Conservation (phyloP, 495 filamentous ascomycete genomes). For the Cenococcum geophilum region DNA sequence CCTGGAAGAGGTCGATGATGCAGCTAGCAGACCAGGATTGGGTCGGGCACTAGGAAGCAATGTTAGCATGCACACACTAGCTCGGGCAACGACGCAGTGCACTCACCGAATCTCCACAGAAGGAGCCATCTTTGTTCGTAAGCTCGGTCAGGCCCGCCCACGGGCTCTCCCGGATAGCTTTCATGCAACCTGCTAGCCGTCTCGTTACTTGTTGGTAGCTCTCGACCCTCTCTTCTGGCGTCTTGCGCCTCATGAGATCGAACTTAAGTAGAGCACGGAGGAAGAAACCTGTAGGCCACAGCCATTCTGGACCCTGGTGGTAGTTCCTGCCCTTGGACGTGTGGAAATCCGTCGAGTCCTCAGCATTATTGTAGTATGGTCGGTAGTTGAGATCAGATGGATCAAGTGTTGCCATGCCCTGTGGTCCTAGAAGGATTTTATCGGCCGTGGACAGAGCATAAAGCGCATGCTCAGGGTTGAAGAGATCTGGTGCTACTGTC, state of each 20-base stretch:
- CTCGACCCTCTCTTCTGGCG: constrained; percentile 64
- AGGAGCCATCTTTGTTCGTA: constrained; percentile 78
- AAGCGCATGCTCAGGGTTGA: constrained; percentile 69
- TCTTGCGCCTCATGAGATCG: constrained; percentile 67
- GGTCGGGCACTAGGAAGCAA: constrained; percentile 61
- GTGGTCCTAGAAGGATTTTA: constrained; percentile 69
- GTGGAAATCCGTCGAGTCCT: constrained; percentile 81
- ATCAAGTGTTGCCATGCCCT: constrained; percentile 94
- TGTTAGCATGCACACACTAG: constrained; percentile 26
- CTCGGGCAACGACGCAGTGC: constrained; percentile 3
- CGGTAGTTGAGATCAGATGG: constrained; percentile 87
- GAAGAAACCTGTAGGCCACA: constrained; percentile 98
- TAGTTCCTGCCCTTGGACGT: constrained; percentile 94
- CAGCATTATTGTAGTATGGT: constrained; percentile 88
- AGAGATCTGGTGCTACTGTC: constrained; percentile 85
- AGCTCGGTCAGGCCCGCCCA: constrained; percentile 95
- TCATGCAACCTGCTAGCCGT: constrained; percentile 72
- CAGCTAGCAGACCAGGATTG: constrained; percentile 95
- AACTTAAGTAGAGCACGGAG: constrained; percentile 85
- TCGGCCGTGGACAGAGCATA: constrained; percentile 73
- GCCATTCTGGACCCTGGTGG: constrained; percentile 97
- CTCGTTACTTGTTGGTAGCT: constrained; percentile 89
- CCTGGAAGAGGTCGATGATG: constrained; percentile 89
- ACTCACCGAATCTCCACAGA: constrained; percentile 83
- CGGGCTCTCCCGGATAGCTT: constrained; percentile 63